These are phyloP conservation scores for Beverwykella pulmonaria DNA, from an alignment of 495 filamentous ascomycete species.

Conservation along the genomic window DNA sequence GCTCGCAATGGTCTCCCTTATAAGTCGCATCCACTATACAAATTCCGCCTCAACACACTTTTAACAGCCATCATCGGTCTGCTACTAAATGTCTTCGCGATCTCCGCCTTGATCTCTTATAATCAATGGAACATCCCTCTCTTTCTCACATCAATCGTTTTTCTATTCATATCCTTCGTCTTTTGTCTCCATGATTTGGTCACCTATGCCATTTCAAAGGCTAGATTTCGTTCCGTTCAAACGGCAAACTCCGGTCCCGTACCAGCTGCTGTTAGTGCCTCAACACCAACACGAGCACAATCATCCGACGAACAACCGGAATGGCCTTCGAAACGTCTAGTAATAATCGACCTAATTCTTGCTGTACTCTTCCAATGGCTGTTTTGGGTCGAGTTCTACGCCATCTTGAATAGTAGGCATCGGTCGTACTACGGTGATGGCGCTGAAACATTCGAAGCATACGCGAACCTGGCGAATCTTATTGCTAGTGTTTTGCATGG, in stretches of 20 bases:
- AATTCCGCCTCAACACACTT: conserved; percentile 1
- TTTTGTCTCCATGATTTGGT: conserved; percentile 13
- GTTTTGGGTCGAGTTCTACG: conserved; percentile 19
- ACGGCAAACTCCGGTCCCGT: neutral
- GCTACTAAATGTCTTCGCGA: conserved; percentile 14
- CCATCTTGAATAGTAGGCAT: neutral
- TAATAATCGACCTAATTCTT: conserved; percentile 17
- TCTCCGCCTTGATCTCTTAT: neutral
- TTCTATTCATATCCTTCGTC: conserved; percentile 3
- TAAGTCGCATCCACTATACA: conserved; percentile 26
- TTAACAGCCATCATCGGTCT: neutral
- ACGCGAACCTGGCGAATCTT: conserved; percentile 21
- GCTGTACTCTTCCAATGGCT: conserved; percentile 19
- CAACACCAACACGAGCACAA: neutral
- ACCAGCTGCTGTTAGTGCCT: neutral
- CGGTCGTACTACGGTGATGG: conserved; percentile 1
- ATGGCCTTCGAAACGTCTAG: conserved; percentile 20
- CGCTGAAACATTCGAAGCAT: conserved; percentile 20
- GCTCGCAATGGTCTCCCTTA: conserved; percentile 6
- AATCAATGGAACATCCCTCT: neutral
- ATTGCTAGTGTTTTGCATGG: conserved; percentile 12
- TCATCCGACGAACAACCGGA: neutral
- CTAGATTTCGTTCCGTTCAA: neutral
- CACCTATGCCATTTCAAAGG: conserved; percentile 6
- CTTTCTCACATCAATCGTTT: conserved; percentile 6